Evolutionary conservation across 2,329 filamentous ascomycete species (phyloP).

Genomic region (Sporothrix brunneoviolacea): DNA sequence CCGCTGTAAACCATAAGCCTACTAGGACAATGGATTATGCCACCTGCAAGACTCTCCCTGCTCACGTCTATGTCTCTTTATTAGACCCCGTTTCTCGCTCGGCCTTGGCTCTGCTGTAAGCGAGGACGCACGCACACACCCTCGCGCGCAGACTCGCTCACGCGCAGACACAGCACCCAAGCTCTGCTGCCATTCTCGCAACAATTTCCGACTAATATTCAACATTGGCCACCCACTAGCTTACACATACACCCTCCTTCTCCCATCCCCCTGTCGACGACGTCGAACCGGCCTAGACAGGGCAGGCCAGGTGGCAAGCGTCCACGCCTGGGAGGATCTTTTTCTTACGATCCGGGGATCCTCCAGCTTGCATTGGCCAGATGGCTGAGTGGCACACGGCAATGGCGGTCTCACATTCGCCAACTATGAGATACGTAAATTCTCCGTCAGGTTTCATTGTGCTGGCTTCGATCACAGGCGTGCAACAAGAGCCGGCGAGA

Average conservation of each 20-base stretch:
- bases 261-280: background rate
- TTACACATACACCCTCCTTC: background rate
- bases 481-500: constrained; percentile 18
- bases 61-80: background rate
- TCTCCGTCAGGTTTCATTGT: constrained; percentile 22
- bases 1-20: no score
- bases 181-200: background rate
- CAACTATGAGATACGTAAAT: constrained; percentile 20
- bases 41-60: background rate
- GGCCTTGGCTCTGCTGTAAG: no score
- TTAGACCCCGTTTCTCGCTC: no score
- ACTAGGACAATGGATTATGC: no score
- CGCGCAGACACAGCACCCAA: background rate
- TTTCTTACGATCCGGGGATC: constrained; percentile 14
- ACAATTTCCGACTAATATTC: background rate
- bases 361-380: constrained; percentile 12
- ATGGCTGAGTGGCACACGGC: constrained; percentile 14
- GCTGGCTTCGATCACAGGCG: constrained; percentile 11
- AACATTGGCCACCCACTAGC: background rate
- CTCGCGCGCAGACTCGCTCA: background rate
- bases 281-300: background rate
- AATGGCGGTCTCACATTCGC: constrained; percentile 16
- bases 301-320: background rate
- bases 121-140: background rate
- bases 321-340: constrained; percentile 5